A percentile compares a stretch with the other conserved stretches of the same genome.
phyloP scores from a whole-genome alignment of 2,329 filamentous ascomycete species.

The Neonectria faginata region DNA sequence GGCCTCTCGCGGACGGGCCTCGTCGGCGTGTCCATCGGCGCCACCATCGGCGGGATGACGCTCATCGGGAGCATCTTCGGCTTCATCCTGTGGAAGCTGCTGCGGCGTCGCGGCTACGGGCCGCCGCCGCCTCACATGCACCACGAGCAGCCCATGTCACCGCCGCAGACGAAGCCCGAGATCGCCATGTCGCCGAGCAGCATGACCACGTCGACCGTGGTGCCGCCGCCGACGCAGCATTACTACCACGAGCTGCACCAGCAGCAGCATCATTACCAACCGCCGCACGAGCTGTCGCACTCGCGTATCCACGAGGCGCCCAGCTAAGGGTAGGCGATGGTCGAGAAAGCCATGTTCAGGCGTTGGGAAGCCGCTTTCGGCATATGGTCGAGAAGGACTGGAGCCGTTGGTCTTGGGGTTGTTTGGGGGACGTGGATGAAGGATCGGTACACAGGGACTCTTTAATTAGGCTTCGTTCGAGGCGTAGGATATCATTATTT shows the following conservation, averaged over 20 bases:
- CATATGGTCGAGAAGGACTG: too few species aligned
- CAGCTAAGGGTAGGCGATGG: too few species aligned
- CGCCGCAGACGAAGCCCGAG: not conserved
- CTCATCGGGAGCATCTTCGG: not conserved
- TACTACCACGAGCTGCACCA: not conserved
- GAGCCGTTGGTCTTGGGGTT: too few species aligned
- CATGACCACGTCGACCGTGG: not conserved
- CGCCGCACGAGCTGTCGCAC: not conserved
- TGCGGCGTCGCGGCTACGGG: not conserved
- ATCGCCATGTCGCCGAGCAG: not conserved
- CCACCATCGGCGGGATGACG: not conserved
- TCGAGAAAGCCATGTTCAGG: too few species aligned
- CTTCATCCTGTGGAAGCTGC: not conserved
- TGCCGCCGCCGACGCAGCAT: not conserved
- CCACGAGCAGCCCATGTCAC: not conserved
- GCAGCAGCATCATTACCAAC: not conserved
- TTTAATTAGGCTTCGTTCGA: not conserved
- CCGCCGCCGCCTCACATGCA: too few species aligned
- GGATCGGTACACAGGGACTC: too few species aligned
- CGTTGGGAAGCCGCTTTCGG: too few species aligned
- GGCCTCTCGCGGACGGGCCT: too few species aligned
- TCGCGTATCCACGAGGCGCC: not conserved
- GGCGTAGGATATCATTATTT: slow-evolving; percentile 2
- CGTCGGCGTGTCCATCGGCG: not conserved
- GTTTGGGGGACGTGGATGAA: not conserved